Conservation (phyloP, 1,284 basidiomycete genomes). For the Pseudozyma tsukubaensis region DNA sequence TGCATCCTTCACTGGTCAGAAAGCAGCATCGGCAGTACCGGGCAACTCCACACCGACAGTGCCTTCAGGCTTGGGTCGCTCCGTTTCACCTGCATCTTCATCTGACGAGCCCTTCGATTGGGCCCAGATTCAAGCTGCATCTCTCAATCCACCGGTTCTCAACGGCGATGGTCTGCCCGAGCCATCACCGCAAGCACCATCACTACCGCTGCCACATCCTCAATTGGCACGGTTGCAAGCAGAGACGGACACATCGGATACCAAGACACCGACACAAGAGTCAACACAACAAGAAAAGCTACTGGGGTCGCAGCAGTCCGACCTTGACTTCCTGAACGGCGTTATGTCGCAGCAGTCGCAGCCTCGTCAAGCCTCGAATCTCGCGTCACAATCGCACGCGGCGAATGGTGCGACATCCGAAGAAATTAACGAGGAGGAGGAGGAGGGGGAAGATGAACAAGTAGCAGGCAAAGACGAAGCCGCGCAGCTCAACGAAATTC, state of each 20-base stretch:
- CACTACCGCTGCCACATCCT: slow-evolving; percentile 15
- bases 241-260: slow-evolving; percentile 11
- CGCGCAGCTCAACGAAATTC: slow-evolving; percentile 43
- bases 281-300: slow-evolving; percentile 24
- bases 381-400: not conserved
- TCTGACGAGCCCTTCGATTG: slow-evolving; percentile 32
- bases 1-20: slow-evolving; percentile 2
- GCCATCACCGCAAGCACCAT: slow-evolving; percentile 4
- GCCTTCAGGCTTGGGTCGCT: slow-evolving; percentile 34
- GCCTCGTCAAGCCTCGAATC: not conserved
- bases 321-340: slow-evolving; percentile 45
- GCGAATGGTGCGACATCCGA: slow-evolving; percentile 12
- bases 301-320: slow-evolving; percentile 29
- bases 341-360: slow-evolving; percentile 29
- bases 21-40: slow-evolving; percentile 6
- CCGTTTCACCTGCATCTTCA: slow-evolving; percentile 24
- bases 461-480: slow-evolving; percentile 26
- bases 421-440: not conserved
- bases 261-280: slow-evolving; percentile 42
- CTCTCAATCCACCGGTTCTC: slow-evolving; percentile 22
- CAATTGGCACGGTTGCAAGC: slow-evolving; percentile 19
- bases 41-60: slow-evolving; percentile 31
- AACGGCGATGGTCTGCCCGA: slow-evolving; percentile 39
- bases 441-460: slow-evolving; percentile 1
- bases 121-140: slow-evolving; percentile 32